Evolutionary conservation across 495 filamentous ascomycete genomes (phyloP).

Genomic region (Tirmania nivea): DNA sequence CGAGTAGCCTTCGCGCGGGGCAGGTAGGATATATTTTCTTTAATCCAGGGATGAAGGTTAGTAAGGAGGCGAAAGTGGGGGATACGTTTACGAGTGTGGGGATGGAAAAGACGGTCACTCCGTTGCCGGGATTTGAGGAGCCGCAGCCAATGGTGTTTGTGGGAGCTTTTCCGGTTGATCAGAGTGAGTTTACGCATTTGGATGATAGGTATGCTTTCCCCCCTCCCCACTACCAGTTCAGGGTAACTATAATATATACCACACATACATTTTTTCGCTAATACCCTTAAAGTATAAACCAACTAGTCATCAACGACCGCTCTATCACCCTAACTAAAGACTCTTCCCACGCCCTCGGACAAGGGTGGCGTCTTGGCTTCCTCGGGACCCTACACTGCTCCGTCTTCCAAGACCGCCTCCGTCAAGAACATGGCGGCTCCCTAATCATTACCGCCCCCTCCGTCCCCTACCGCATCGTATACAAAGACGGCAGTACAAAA

Average conservation of each 20-base stretch:
- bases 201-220: constrained; percentile 28
- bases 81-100: constrained; percentile 86
- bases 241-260: neutral
- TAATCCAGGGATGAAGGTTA: constrained; percentile 94
- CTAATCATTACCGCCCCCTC: constrained; percentile 95
- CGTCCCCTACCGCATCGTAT: constrained; percentile 72
- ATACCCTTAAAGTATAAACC: constrained; percentile 57
- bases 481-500: constrained; percentile 44
- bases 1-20: constrained; percentile 58
- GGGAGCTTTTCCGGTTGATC: constrained; percentile 82
- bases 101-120: constrained; percentile 50
- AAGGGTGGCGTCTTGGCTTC: constrained; percentile 86
- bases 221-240: neutral
- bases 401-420: constrained; percentile 90
- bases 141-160: constrained; percentile 96
- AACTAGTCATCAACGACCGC: constrained; percentile 81
- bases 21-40: constrained; percentile 94
- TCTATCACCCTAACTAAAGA: constrained; percentile 88
- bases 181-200: constrained; percentile 62
- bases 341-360: constrained; percentile 72
- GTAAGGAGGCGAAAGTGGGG: constrained; percentile 83
- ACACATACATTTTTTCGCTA: neutral
- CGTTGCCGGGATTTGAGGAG: constrained; percentile 83
- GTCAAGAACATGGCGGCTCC: constrained; percentile 72
- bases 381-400: constrained; percentile 93